Percentiles rank a stretch among this genome's conserved stretches.
These are phyloP conservation scores for Erigeron philadelphicus DNA, from an alignment of 140 eudicot species.

Conservation along the genomic window DNA sequence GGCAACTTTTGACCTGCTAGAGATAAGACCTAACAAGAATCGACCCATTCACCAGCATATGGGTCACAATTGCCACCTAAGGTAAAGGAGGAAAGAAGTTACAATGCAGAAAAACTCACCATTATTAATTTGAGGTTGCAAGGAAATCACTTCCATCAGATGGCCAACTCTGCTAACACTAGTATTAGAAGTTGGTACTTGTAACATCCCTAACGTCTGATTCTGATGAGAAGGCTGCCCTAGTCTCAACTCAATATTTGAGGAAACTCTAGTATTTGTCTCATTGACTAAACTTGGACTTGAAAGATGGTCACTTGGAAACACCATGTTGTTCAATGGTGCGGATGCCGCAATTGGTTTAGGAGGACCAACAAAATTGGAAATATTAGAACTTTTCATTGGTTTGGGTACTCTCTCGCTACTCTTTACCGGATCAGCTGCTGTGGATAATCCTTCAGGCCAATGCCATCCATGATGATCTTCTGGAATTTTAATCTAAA, in stretches of 20 bases:
- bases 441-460: constrained; percentile 57
- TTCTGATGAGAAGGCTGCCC: constrained; percentile 68
- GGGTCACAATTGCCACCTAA: background rate
- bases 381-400: constrained; percentile 26
- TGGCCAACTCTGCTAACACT: constrained; percentile 22
- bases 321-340: constrained; percentile 18
- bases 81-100: constrained; percentile 13
- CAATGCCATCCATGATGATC: constrained; percentile 77
- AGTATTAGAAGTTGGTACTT: constrained; percentile 26
- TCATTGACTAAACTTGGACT: constrained; percentile 24
- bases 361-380: constrained; percentile 33
- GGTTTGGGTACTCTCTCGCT: constrained; percentile 28
- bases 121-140: constrained; percentile 34
- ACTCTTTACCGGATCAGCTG: constrained; percentile 35
- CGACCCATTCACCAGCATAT: constrained; percentile 9
- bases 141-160: constrained; percentile 26
- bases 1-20: background rate
- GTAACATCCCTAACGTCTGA: constrained; percentile 31
- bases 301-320: constrained; percentile 23
- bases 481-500: constrained; percentile 69
- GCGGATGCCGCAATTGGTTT: constrained; percentile 33
- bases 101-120: constrained; percentile 32
- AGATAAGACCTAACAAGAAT: background rate
- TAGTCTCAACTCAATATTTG: constrained; percentile 63
- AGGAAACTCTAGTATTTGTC: constrained; percentile 34